Base-by-base conservation (phyloP, 2,329 filamentous ascomycete species). In the Trichophyton simii region DNA sequence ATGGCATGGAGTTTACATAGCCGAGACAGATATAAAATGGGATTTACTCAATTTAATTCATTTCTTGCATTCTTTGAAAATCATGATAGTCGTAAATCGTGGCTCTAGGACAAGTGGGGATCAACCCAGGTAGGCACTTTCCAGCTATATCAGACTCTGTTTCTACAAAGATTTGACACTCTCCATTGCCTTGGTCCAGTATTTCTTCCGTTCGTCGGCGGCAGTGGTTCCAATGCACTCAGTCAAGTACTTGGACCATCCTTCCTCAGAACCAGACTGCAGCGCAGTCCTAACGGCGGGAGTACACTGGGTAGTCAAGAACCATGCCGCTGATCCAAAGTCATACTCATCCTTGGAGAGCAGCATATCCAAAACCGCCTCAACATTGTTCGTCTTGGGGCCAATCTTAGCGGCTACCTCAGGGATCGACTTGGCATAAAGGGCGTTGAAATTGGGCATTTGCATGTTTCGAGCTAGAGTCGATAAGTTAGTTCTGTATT, bases 291-390 rank as follows among this genome's bases (percentile, higher is more conserved):
- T 72, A 28, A 82, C 74, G n/a, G 67, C 70, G 0, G 68, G 66
- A 0, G 65, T 68, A 68, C 84, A 87, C 68, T 85, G 76, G 0
- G 76, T 80, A 11, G 70, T 78, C 58, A 85, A 68, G 67, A 82
- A 87, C 85, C 85, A 87, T 6, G 82, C 80, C 1, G 79, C 84
- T 13, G 77, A 80, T 0, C 76, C 83, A 68, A 85, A 87, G 59
- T 79, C 78, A 63, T 79, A 80, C 22, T 77, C 71, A 58, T 80
- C 77, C 3, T 73, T 65, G 0, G 69, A 68, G 44, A 80, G 74
- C 18, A 86, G 76, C 55, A 85, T 68, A 22, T 73, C 77, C 2
- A 84, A 72, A 0, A 85, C 67, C 1, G 66, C 73, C 13, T 74
- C 76, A 0, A 75, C 71, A 57, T 77, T 71, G 22, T 74, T 75